Evolutionary conservation across 352 stramenopile species (phyloP), one percentile per base, ranked within the genome.

Genomic region (Pythium rishiriense): DNA sequence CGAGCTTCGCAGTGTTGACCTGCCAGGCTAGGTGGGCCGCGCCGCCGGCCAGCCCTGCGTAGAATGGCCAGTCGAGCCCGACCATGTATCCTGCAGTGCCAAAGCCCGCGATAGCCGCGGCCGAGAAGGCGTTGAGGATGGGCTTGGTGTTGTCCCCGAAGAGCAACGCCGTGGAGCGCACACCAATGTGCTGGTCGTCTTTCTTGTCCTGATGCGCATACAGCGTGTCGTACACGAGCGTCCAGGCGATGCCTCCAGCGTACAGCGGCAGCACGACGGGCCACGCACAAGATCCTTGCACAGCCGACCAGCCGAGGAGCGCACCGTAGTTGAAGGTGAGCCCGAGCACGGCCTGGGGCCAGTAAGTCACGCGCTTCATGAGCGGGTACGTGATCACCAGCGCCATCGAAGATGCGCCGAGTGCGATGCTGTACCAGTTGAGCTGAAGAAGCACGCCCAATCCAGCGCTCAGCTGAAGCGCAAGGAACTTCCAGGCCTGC

Each of bases 191-290:
- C 42, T 81, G 67, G 83, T 99, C 97, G 73, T 99, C 97, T 15
- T 87, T 85, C 83, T 99, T 99, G 81, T 99, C 85, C 59, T 99
- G 97, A 78, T 99, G 96, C 14, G 97, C 98, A 79, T 99, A 99
- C 24, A 99, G 75, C 15, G 97, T 99, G 78, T 99, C 98, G 74
- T 99, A 99, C n/a, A 99, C 91, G 28, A 99, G 69, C 21, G 98
- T 99, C 97, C 97, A 99, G n/a, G 85, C 85, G 10, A 99, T 79
- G 29, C 96, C 94, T 22, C 86, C 91, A 0, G 78, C 74, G 78
- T 99, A 99, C 5, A 99, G 77, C 19, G 97, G 97, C 52, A 93
- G 70, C 39, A 98, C 85, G n/a, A 98, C 79, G 3, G 73, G 62
- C 88, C 84, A 95, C 28, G 78, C 83, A n/a, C 78, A 92, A 6